Evolutionary conservation across 495 filamentous ascomycete species (phyloP), one percentile per base, ranked within the genome.

Genomic region (Penicillium crystallinum): DNA sequence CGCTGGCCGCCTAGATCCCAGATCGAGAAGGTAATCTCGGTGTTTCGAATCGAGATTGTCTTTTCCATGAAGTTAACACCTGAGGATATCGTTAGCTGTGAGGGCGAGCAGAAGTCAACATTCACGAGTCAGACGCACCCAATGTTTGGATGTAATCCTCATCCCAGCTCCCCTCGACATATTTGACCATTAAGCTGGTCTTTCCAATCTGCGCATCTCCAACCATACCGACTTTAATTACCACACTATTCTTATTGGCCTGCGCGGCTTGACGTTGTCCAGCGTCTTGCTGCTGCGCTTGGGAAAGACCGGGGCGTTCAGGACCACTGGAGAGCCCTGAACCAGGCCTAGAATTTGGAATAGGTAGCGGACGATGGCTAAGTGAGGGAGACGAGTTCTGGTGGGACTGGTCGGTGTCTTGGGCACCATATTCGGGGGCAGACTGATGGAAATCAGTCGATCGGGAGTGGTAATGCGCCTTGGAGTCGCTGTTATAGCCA

Each of bases 11-110:
- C 93, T 31, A 98, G 76, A 79, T 98, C 93, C 93, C 93, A 98
- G 65, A 98, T 98, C 38, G 89, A 95, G 72, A 98, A 98, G 30
- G 93, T 98, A 62, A 98, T 97, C 68, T 98, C 93, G n/a, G 93
- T 98, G 69, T 97, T 97, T 49, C 93, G 90, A 68, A 98, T 98
- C 49, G 88, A 92, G 65, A 98, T 97, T 10, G 93, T 98, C 75
- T 98, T 98, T 70, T 98, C 93, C 93, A 98, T 98, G 75, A 98
- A 98, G 66, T 98, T 98, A 70, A 98, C 93, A 52, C 86, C 86
- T 88, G 49, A 4, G 9, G 0, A 22, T 22, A n/a, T 17, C 21
- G 35, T 29, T 18, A 25, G 46, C n/a, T 27, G 3, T 7, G 3
- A 29, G 18, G 41, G 48, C 27, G 55, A 14, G 23, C 27, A 30